A percentile compares a stretch with the other conserved stretches of the same genome.
phyloP scores from a whole-genome alignment of 805 yeast species.

The Metschnikowia peoriensis region DNA sequence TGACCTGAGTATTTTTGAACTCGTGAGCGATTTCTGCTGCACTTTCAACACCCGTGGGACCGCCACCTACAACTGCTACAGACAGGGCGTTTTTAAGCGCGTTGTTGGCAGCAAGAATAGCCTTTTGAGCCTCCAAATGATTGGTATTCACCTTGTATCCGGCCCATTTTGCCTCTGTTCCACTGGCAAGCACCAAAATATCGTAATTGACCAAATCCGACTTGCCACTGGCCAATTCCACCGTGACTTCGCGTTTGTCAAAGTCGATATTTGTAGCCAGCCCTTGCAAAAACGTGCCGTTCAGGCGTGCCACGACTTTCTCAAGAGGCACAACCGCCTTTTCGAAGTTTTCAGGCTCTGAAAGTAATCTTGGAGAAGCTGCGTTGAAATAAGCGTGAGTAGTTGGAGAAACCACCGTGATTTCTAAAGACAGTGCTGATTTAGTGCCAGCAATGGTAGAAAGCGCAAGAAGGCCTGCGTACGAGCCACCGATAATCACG shows the following conservation, averaged over 20 bases:
- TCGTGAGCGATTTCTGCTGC: constrained; percentile 35
- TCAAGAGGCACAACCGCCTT: constrained; percentile 20
- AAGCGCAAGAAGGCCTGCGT: constrained; percentile 31
- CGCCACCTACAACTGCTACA: constrained; percentile 40
- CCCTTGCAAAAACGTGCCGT: constrained; percentile 24
- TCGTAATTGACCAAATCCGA: constrained; percentile 23
- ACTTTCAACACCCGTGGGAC: constrained; percentile 37
- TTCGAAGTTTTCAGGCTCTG: constrained; percentile 22
- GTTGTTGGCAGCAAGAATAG: constrained; percentile 17
- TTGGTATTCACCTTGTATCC: constrained; percentile 27
- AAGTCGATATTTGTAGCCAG: constrained; percentile 26
- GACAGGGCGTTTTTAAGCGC: constrained; percentile 22
- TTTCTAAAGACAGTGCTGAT: constrained; percentile 2
- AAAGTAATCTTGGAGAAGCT: constrained; percentile 31
- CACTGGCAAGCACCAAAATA: constrained; percentile 36
- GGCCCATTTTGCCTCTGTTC: constrained; percentile 22
- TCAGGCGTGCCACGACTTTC: constrained; percentile 19
- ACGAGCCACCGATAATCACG: constrained; percentile 38
- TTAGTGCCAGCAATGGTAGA: constrained; percentile 15
- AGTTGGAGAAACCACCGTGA: constrained; percentile 28
- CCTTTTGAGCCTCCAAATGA: constrained; percentile 15
- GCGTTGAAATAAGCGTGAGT: constrained; percentile 24
- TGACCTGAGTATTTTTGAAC: constrained; percentile 20
- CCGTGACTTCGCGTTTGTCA: constrained; percentile 18
- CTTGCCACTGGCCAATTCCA: constrained; percentile 8